phyloP scores from a whole-genome alignment of 208 protist genomes.

The Acanthamoeba lenticulata region DNA sequence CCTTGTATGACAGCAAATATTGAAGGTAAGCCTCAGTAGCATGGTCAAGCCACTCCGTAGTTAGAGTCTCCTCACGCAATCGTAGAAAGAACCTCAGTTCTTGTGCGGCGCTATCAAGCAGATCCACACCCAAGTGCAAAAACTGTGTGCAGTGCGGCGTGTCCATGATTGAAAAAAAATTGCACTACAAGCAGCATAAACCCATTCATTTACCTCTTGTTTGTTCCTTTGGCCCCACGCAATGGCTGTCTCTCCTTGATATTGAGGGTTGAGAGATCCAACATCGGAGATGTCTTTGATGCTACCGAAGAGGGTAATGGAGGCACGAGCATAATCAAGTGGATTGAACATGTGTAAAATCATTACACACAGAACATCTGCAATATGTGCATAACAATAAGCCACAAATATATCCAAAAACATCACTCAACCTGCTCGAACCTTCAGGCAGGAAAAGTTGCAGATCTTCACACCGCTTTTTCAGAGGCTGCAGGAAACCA shows the following conservation, averaged over 20 bases:
- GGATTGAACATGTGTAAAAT: background rate
- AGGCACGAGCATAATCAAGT: background rate
- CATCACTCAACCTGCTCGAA: no score
- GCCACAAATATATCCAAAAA: no score
- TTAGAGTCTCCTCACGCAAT: background rate
- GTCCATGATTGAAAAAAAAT: no score
- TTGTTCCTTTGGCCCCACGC: background rate
- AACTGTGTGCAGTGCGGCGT: background rate
- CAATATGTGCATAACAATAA: no score
- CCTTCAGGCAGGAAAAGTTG: background rate
- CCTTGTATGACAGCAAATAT: background rate
- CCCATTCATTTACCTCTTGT: no score
- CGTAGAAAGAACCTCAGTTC: background rate
- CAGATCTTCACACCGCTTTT: background rate
- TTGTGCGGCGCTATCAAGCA: background rate
- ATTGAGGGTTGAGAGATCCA: background rate
- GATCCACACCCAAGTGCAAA: background rate
- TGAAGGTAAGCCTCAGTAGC: background rate
- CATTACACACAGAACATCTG: slow-evolving; percentile 7
- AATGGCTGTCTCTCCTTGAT: background rate
- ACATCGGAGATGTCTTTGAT: background rate
- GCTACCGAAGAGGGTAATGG: background rate
- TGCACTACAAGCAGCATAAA: no score
- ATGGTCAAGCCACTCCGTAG: background rate
- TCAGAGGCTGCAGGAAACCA: slow-evolving; percentile 34